These are phyloP conservation scores for Talaromyces liani DNA, from an alignment of 495 filamentous ascomycete genomes.

Conservation along the genomic window DNA sequence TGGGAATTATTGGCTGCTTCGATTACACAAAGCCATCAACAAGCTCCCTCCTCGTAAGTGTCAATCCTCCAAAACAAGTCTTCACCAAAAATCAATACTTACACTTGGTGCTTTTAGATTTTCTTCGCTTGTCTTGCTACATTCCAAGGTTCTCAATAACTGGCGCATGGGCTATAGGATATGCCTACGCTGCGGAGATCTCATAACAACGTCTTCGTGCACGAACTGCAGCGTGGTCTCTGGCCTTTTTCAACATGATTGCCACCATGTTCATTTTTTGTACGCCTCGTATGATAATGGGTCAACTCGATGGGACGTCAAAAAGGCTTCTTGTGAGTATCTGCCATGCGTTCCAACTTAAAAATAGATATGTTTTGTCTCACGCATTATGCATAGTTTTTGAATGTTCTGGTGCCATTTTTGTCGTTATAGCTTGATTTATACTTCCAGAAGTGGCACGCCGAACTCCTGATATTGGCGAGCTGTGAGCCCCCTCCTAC, in stretches of 20 bases:
- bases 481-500: slow-evolving; percentile 20
- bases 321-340: slow-evolving; percentile 33
- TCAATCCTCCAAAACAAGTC: not conserved
- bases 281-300: slow-evolving; percentile 36
- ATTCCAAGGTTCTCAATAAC: slow-evolving; percentile 33
- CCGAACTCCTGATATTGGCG: slow-evolving; percentile 31
- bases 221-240: slow-evolving; percentile 28
- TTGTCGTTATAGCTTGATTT: slow-evolving; percentile 29
- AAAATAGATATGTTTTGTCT: not conserved
- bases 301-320: slow-evolving; percentile 27
- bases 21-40: slow-evolving; percentile 24
- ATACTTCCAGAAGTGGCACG: slow-evolving; percentile 29
- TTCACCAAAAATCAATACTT: not conserved
- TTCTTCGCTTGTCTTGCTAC: slow-evolving; percentile 29
- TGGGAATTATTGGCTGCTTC: slow-evolving; percentile 35
- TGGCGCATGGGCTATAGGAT: slow-evolving; percentile 33
- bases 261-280: slow-evolving; percentile 38
- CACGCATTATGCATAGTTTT: slow-evolving; percentile 16
- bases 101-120: slow-evolving; percentile 12
- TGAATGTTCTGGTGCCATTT: slow-evolving; percentile 22
- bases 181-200: slow-evolving; percentile 34
- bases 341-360: not conserved
- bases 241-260: slow-evolving; percentile 28
- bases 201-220: slow-evolving; percentile 33
- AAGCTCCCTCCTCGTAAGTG: slow-evolving; percentile 24